Evolutionary conservation across 345 rosid species (phyloP).

Genomic region (Lenwebbia sp.): DNA sequence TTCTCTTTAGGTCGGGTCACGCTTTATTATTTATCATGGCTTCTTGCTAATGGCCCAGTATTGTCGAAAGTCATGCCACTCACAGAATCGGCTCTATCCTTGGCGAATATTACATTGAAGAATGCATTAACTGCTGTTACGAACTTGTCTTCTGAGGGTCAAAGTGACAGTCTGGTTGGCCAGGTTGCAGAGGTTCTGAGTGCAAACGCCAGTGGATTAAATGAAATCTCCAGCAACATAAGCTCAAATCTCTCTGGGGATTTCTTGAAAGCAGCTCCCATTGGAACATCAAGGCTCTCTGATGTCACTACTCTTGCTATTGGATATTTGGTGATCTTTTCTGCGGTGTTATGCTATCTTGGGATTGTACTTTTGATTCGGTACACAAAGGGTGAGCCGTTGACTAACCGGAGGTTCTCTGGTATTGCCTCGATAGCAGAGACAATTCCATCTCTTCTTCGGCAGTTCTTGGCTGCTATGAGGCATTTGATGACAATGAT

Average conservation of each 20-base stretch:
- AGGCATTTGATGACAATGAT: slow-evolving; percentile 99
- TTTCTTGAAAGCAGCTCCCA: slow-evolving; percentile 48
- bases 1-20: slow-evolving; percentile 82
- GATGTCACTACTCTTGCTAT: slow-evolving; percentile 91
- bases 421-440: slow-evolving; percentile 80
- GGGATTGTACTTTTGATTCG: slow-evolving; percentile 75
- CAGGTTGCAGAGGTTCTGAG: slow-evolving; percentile 54
- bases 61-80: slow-evolving; percentile 57
- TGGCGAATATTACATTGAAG: slow-evolving; percentile 67
- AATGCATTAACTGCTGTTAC: slow-evolving; percentile 61
- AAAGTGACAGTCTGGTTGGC: slow-evolving; percentile 41
- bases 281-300: slow-evolving; percentile 75
- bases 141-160: slow-evolving; percentile 68
- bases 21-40: slow-evolving; percentile 62
- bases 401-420: slow-evolving; percentile 69
- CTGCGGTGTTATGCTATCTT: slow-evolving; percentile 65
- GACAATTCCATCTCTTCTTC: slow-evolving; percentile 79
- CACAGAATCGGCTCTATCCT: slow-evolving; percentile 52
- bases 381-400: slow-evolving; percentile 92
- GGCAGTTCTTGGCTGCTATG: slow-evolving; percentile 96
- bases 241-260: slow-evolving; percentile 43
- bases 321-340: slow-evolving; percentile 81
- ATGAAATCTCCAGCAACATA: slow-evolving; percentile 44
- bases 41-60: slow-evolving; percentile 75
- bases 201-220: slow-evolving; percentile 50